Evolutionary conservation across 1,284 basidiomycete species (phyloP), one percentile per base, ranked within the genome.

Genomic region (Ceratorhiza oryzae-sativae): DNA sequence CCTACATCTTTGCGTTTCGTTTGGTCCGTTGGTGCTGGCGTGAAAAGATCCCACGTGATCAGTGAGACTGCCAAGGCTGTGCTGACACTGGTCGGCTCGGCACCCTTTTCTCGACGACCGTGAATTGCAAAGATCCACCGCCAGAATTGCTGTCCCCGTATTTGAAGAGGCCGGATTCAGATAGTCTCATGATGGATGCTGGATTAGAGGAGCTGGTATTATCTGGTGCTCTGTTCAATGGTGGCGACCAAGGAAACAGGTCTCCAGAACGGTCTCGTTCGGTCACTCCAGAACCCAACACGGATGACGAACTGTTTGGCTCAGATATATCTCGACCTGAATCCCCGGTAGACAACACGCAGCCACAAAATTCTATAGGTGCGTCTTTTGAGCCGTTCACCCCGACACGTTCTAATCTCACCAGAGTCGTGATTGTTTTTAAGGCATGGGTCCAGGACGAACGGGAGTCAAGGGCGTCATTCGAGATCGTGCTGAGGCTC

Each of bases 401-500:
- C 75, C 77, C 71, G 59, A 67, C 48, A 59, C 59, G 10, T 75
- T 61, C 48, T 58, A 45, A 49, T 58, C 59, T 65, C 71, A 49
- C 45, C 53, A 73, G 62, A 20, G 23, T 13, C 32, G 39, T 30
- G n/a, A 46, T 53, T 27, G 6, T 12, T 61, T n/a, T 18, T 36
- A 53, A 73, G 91, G 91, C n/a, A 90, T 93, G 89, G 91, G 88
- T 5, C 90, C 90, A 8, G 91, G 91, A 1, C 84, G 92, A 27
- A 93, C 91, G 3, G 91, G 91, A 32, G 91, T 93, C 61, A 93
- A 93, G 76, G 92, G 91, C 41, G 92, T 93, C 73, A 90, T 93
- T 72, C 85, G 90, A 32, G 91, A 93, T 79, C 84, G 86, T 45
- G 84, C 88, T 72, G 91, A 93, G 77, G 90, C 89, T 1, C 84